Conservation (phyloP, 1,284 basidiomycete genomes). For the Thelephora terrestris region DNA sequence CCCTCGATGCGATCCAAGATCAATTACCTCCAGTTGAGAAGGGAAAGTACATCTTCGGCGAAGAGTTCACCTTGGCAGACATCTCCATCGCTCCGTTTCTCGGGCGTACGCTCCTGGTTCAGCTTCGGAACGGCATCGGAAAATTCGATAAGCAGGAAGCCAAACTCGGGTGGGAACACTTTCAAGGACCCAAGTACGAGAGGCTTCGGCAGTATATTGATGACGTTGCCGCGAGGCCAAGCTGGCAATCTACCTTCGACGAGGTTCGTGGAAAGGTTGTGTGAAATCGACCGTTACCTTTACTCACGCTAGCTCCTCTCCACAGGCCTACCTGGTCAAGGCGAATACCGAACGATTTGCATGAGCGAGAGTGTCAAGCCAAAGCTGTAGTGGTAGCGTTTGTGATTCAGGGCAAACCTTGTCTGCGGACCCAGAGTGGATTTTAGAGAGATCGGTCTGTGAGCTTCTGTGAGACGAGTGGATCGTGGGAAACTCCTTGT, state of each 20-base stretch:
- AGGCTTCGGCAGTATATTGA: slow-evolving; percentile 21
- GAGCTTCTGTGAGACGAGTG: too few species aligned
- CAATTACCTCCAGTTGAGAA: slow-evolving; percentile 23
- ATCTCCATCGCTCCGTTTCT: slow-evolving; percentile 34
- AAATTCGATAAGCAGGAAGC: slow-evolving; percentile 21
- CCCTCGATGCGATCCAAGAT: slow-evolving; percentile 22
- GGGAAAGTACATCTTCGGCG: neutral
- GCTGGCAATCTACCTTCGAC: slow-evolving; percentile 21
- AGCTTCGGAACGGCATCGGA: slow-evolving; percentile 23
- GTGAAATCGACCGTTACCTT: too few species aligned
- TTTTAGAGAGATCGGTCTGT: too few species aligned
- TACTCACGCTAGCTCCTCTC: too few species aligned
- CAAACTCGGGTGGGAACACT: slow-evolving; percentile 14
- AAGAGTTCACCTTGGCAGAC: slow-evolving; percentile 40
- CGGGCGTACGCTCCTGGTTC: slow-evolving; percentile 16
- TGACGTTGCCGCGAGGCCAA: slow-evolving; percentile 20
- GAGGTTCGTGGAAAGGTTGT: slow-evolving; percentile 16
- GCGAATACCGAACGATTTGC: too few species aligned
- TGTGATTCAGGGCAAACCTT: too few species aligned
- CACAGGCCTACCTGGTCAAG: too few species aligned
- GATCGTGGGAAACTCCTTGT: neutral
- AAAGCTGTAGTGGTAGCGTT: too few species aligned
- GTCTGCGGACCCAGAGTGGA: too few species aligned
- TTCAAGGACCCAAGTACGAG: slow-evolving; percentile 19
- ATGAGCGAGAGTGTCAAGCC: too few species aligned